Conservation (phyloP, 495 filamentous ascomycete genomes). For the Ascodesmis nigricans region DNA sequence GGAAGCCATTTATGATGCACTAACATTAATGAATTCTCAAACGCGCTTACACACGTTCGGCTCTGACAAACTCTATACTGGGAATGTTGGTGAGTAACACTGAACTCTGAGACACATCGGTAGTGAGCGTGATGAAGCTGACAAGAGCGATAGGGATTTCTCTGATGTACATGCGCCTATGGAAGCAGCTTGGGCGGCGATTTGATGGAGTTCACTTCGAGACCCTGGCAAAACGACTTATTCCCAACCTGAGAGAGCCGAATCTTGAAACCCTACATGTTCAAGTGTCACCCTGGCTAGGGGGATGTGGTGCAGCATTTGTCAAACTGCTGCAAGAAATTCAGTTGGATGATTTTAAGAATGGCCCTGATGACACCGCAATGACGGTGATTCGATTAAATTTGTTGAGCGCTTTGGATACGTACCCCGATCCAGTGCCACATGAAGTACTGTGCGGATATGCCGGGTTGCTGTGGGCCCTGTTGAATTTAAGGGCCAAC, state of each 20-base stretch:
- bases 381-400: too few relatives aligned
- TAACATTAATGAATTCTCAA: too few relatives aligned
- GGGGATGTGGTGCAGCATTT: slow-evolving; percentile 1
- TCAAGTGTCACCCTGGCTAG: neutral
- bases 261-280: too few relatives aligned
- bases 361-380: too few relatives aligned
- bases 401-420: too few relatives aligned
- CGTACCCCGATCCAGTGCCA: too few relatives aligned
- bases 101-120: neutral
- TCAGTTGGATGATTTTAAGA: too few relatives aligned
- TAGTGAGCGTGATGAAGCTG: neutral
- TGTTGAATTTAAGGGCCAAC: slow-evolving; percentile 26
- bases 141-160: slow-evolving; percentile 6
- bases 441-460: slow-evolving; percentile 28
- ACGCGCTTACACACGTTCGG: too few relatives aligned
- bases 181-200: neutral
- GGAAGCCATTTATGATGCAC: too few relatives aligned
- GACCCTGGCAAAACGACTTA: neutral
- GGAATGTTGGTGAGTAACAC: neutral
- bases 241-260: too few relatives aligned
- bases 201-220: neutral
- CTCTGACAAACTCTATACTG: slow-evolving; percentile 4
- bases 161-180: slow-evolving; percentile 7
- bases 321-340: slow-evolving; percentile 1
- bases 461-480: slow-evolving; percentile 26